A percentile compares a stretch with the other conserved stretches of the same genome.
phyloP scores from a whole-genome alignment of 2,329 filamentous ascomycete species.

The Aschersonia sp. region DNA sequence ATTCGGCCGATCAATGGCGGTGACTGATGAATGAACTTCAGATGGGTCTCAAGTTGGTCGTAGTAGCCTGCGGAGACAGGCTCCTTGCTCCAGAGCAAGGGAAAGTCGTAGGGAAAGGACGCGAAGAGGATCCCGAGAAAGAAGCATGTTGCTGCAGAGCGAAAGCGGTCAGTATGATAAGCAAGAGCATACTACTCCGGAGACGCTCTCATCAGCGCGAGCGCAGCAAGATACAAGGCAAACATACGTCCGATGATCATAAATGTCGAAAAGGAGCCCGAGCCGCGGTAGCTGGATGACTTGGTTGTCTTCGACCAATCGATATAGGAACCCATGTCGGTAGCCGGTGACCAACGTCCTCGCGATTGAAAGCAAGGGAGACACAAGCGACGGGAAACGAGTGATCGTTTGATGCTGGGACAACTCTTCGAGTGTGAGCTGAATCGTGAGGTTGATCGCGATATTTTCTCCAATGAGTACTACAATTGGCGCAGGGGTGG shows the following conservation, averaged over 20 bases:
- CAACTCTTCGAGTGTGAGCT: no score
- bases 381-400: no score
- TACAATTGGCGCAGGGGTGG: no score
- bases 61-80: conserved; percentile 55
- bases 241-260: conserved; percentile 87
- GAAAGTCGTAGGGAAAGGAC: conserved; percentile 89
- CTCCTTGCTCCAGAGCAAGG: conserved; percentile 65
- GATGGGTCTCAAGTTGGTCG: conserved; percentile 74
- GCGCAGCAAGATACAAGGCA: no score
- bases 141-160: conserved; percentile 64
- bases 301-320: conserved; percentile 43
- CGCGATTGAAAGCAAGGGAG: no score
- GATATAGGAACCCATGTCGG: conserved; percentile 23
- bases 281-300: conserved; percentile 42
- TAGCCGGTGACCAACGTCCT: no score
- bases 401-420: no score
- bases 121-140: conserved; percentile 97
- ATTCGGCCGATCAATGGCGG: conserved; percentile 87
- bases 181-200: no score
- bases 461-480: no score
- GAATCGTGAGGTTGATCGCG: no score
- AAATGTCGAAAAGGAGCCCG: conserved; percentile 80
- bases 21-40: conserved; percentile 79
- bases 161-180: background rate
- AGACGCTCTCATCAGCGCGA: no score